Evolutionary conservation across 2,329 filamentous ascomycete species (phyloP), one percentile per base, ranked within the genome.

Genomic region (Verticillium dahliae): DNA sequence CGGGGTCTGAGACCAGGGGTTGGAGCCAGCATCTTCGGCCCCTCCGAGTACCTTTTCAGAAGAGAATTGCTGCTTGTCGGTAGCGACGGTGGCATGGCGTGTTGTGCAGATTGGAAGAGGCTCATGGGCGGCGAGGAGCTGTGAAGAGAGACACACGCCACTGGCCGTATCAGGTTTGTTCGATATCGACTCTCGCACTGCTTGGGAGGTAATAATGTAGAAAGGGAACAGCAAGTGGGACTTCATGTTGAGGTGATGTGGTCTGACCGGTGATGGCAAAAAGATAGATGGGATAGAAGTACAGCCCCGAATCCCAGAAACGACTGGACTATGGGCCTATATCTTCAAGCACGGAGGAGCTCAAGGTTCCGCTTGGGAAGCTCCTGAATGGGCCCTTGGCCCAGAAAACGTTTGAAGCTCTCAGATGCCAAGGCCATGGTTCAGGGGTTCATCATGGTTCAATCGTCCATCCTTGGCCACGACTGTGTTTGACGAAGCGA

Each of bases 71-170:
- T 57, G n/a, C 11, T 57, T 35, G 55, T 22, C n/a, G 3, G 45
- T 7, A 18, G 45, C 15, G 18, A 52, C 22, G 4, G 45, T 52
- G 45, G n/a, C 45, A 18, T 31, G 45, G 7, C 45, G 45, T 52
- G 45, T 72, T 1, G 59, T 64, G 1, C 65, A 69, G 56, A 55
- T 67, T 1, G 63, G 63, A 6, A 62, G 56, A n/a, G 62, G 61
- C 33, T 52, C 45, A 52, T 52, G 41, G 6, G 63, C 63, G 9
- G 63, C 57, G 52, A 65, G 58, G 2, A 64, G 63, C 45, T 61
- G 62, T 2, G 63, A 65, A 2, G 63, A 65, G 54, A 65, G 62
- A 45, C 63, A 65, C 27, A 65, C 60, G 18, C 64, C 63, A 11
- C 22, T 31, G 2, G 56, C 34, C 13, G 38, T 9, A 33, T 57